phyloP scores from a whole-genome alignment of 2,329 filamentous ascomycete species.

The Sporothrix protearum region DNA sequence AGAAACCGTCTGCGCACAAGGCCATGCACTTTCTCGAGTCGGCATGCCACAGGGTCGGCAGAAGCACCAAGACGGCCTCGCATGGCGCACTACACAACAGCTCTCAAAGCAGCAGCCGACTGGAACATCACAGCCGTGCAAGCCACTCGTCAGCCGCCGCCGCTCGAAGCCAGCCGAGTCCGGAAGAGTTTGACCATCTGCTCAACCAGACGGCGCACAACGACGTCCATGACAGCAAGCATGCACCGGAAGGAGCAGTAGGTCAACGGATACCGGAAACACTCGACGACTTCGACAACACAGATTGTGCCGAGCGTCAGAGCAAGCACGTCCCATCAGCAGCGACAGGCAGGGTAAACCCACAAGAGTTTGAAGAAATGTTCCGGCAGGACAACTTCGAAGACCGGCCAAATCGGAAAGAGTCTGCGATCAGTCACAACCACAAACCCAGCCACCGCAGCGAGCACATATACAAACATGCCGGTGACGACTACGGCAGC shows the following conservation, averaged over 20 bases:
- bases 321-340: background rate
- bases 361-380: background rate
- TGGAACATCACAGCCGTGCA: background rate
- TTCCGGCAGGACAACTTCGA: too few species aligned
- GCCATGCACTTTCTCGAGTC: constrained; percentile 5
- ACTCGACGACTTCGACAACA: background rate
- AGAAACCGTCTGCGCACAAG: background rate
- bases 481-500: background rate
- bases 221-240: too few species aligned
- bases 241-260: background rate
- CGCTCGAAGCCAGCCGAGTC: background rate
- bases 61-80: background rate
- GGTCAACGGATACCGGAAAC: background rate
- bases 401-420: too few species aligned
- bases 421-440: too few species aligned
- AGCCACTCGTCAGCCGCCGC: background rate
- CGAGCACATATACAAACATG: background rate
- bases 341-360: background rate
- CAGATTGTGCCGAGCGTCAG: background rate
- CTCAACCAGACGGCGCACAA: background rate
- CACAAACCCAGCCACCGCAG: background rate
- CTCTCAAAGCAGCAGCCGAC: background rate
- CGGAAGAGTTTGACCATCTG: background rate
- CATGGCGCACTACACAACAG: background rate
- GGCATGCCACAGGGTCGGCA: background rate